Conservation (phyloP, 495 filamentous ascomycete species). For the Neurospora sp. region DNA sequence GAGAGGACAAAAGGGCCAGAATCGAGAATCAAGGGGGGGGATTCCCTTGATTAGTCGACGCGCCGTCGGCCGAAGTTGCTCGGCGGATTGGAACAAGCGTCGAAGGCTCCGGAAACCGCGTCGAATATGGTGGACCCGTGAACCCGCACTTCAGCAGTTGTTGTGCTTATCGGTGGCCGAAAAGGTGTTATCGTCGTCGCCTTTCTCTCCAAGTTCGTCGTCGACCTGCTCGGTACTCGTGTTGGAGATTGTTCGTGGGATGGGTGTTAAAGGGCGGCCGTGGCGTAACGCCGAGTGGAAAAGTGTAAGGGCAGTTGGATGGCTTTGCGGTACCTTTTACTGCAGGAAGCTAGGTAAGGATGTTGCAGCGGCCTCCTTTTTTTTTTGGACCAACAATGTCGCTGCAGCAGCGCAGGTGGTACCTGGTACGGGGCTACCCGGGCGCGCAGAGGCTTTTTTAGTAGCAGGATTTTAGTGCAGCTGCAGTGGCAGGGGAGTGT, state of each 20-base stretch:
- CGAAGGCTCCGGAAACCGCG: not conserved
- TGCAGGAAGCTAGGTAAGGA: not conserved
- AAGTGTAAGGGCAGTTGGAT: conserved; percentile 2
- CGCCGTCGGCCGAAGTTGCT: not conserved
- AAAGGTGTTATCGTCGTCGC: not conserved
- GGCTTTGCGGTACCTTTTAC: not conserved
- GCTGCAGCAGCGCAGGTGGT: not conserved
- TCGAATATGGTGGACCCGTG: not conserved
- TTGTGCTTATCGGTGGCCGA: not conserved
- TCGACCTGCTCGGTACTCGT: conserved; percentile 5
- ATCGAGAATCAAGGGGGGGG: not conserved
- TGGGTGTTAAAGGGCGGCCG: conserved; percentile 4
- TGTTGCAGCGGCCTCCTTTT: conserved; percentile 6
- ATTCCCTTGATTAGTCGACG: not conserved
- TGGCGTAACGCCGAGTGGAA: conserved; percentile 13
- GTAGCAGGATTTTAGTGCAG: not conserved
- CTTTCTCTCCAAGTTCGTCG: conserved; percentile 1
- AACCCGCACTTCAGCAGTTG: not conserved
- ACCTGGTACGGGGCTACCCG: conserved; percentile 1
- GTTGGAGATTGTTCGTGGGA: conserved; percentile 3
- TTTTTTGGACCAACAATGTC: not conserved
- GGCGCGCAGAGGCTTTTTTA: not conserved
- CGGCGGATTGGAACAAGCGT: not conserved
- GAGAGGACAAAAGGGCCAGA: not conserved
- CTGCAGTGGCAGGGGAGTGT: not conserved